Conservation (phyloP, 768 basidiomycete genomes). For the Phallus indusiatus region DNA sequence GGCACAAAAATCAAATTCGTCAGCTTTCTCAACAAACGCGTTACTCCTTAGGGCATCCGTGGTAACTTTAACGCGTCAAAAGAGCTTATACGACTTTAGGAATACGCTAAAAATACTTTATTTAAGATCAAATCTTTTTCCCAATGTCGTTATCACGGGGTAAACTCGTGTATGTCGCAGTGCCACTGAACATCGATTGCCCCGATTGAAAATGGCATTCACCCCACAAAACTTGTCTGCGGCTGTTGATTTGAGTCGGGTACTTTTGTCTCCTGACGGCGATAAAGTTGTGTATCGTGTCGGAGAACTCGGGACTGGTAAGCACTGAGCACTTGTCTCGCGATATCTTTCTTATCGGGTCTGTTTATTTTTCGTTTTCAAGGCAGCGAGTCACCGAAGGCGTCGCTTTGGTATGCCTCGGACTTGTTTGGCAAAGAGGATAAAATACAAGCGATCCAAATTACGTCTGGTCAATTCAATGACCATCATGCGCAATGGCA, state of each 20-base stretch:
- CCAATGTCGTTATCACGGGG: not conserved
- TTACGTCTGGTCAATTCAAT: constrained; percentile 8
- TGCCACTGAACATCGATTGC: too few relatives aligned
- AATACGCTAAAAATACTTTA: too few relatives aligned
- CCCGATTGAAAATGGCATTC: not conserved
- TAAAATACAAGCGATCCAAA: constrained; percentile 2
- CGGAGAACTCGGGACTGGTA: not conserved
- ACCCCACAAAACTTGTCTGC: constrained; percentile 1
- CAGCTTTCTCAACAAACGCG: too few relatives aligned
- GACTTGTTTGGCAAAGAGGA: constrained; percentile 3
- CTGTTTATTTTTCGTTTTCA: not conserved
- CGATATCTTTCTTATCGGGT: not conserved
- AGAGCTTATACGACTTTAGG: too few relatives aligned
- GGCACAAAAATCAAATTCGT: too few relatives aligned
- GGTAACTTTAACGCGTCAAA: not conserved
- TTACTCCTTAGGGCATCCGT: not conserved
- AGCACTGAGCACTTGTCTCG: not conserved
- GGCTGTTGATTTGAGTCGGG: not conserved
- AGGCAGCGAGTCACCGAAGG: not conserved
- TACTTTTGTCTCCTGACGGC: constrained; percentile 8
- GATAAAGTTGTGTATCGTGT: constrained; percentile 3
- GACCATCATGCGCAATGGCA: not conserved
- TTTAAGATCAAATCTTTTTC: not conserved
- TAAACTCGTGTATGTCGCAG: too few relatives aligned
- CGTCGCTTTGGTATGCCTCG: constrained; percentile 3